phyloP scores from a whole-genome alignment of 768 basidiomycete genomes.

The Trametes gibbosa region DNA sequence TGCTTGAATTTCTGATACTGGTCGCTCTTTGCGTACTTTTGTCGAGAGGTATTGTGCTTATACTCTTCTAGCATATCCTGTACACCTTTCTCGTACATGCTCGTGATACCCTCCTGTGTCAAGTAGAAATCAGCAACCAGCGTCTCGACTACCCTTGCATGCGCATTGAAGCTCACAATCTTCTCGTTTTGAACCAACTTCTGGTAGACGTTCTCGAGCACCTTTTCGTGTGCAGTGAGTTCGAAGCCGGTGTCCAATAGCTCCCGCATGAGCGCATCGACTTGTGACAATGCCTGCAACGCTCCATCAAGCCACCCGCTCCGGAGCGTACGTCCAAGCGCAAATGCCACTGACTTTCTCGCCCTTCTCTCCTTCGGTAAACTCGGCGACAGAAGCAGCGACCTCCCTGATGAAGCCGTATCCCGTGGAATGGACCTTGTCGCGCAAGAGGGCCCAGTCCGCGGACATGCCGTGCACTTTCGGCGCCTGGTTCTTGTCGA shows the following conservation, averaged over 20 bases:
- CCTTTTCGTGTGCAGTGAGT: conserved; percentile 53
- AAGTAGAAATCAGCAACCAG: too few species aligned
- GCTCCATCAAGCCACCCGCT: background rate
- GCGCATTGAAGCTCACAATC: conserved; percentile 47
- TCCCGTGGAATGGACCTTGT: conserved; percentile 43
- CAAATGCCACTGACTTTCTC: conserved; percentile 43
- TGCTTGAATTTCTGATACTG: conserved; percentile 63
- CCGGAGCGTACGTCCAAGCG: too few species aligned
- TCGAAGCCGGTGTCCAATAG: conserved; percentile 65
- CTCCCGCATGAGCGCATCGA: conserved; percentile 67
- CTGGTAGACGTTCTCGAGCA: conserved; percentile 57
- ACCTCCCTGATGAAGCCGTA: conserved; percentile 49
- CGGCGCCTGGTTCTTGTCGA: conserved; percentile 48
- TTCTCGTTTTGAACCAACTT: conserved; percentile 50
- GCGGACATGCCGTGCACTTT: conserved; percentile 55
- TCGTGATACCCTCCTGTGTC: conserved; percentile 52
- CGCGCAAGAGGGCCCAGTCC: conserved; percentile 61
- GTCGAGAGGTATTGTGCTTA: conserved; percentile 60
- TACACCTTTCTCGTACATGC: conserved; percentile 50
- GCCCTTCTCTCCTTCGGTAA: conserved; percentile 50
- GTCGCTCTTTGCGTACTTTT: conserved; percentile 69
- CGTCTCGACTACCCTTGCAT: background rate
- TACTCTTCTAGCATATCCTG: conserved; percentile 46
- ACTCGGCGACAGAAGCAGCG: conserved; percentile 60
- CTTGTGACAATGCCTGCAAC: conserved; percentile 49